A percentile compares a stretch with the other conserved stretches of the same genome.
These are phyloP conservation scores for Ophiocordyceps camponoti-saundersi DNA, from an alignment of 2,329 filamentous ascomycete genomes.

Conservation along the genomic window DNA sequence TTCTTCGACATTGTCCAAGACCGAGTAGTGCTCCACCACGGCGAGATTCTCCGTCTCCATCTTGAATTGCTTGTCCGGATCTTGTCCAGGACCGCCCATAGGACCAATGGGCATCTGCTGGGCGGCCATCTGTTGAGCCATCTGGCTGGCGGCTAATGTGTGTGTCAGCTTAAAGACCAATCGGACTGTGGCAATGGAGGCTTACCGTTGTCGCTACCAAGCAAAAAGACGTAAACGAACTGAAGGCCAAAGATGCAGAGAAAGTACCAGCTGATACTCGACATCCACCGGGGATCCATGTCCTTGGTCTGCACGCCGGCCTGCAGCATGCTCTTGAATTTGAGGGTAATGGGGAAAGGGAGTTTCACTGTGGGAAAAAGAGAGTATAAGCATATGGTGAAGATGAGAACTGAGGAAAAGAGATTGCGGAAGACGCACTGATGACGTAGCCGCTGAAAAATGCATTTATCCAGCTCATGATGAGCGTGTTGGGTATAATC, in stretches of 20 bases:
- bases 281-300: constrained; percentile 96
- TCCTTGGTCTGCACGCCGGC: constrained; percentile 90
- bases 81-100: constrained; percentile 82
- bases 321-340: constrained; percentile 99
- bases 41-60: constrained; percentile 90
- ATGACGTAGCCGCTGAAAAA: constrained; percentile 98
- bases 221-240: constrained; percentile 90
- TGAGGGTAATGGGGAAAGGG: constrained; percentile 91
- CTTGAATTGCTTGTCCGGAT: constrained; percentile 88
- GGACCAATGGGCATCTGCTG: constrained; percentile 28
- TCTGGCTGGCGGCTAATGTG: constrained; percentile 64
- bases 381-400: not conserved
- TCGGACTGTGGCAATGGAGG: not conserved
- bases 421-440: constrained; percentile 33
- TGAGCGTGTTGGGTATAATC: constrained; percentile 97
- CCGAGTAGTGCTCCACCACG: constrained; percentile 84
- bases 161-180: constrained; percentile 3
- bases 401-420: not conserved
- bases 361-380: constrained; percentile 53
- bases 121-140: constrained; percentile 73
- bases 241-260: constrained; percentile 92
- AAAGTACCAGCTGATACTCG: constrained; percentile 97
- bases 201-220: constrained; percentile 90
- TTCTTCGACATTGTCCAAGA: constrained; percentile 76
- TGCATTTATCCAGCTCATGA: constrained; percentile 99